These are phyloP conservation scores for Ophiognomonia clavigignenti-juglandacearum DNA, from an alignment of 2,329 filamentous ascomycete species.

Conservation along the genomic window DNA sequence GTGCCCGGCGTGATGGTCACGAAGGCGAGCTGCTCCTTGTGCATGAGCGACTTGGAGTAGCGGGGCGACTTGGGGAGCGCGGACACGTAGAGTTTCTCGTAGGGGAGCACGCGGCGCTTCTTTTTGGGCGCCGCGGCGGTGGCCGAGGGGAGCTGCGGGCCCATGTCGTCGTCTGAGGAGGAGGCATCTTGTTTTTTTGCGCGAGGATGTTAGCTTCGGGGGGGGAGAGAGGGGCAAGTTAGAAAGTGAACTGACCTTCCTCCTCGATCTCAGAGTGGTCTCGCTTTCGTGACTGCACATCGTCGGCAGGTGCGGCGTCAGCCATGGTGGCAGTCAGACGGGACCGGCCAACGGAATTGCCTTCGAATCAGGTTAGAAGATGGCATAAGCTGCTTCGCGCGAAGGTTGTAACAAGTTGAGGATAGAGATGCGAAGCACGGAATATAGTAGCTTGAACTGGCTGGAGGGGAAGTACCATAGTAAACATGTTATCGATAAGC, in stretches of 20 bases:
- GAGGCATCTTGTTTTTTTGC: too few relatives aligned
- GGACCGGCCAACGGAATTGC: too few relatives aligned
- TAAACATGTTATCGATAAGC: too few relatives aligned
- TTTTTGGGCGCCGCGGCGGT: constrained; percentile 76
- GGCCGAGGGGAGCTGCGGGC: constrained; percentile 82
- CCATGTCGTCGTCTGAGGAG: constrained; percentile 89
- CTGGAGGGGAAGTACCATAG: too few relatives aligned
- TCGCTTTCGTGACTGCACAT: constrained; percentile 43
- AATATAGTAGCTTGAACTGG: too few relatives aligned
- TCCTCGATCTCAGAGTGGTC: constrained; percentile 51
- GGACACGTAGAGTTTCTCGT: constrained; percentile 92
- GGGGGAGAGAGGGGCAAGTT: constrained; percentile 10
- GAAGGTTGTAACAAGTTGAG: too few relatives aligned
- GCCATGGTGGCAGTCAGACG: constrained; percentile 24
- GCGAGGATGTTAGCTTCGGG: too few relatives aligned
- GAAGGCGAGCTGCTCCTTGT: constrained; percentile 90
- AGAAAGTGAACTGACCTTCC: constrained; percentile 27
- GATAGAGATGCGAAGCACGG: too few relatives aligned
- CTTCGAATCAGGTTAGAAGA: too few relatives aligned
- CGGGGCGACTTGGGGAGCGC: constrained; percentile 75
- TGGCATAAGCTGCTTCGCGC: too few relatives aligned
- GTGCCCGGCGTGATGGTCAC: constrained; percentile 84
- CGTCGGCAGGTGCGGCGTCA: constrained; percentile 23
- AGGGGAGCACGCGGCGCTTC: constrained; percentile 83
- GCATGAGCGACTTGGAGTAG: constrained; percentile 97